Conservation (phyloP, 192 early-diverging fungal species). For the Backusella parvicylindrica region DNA sequence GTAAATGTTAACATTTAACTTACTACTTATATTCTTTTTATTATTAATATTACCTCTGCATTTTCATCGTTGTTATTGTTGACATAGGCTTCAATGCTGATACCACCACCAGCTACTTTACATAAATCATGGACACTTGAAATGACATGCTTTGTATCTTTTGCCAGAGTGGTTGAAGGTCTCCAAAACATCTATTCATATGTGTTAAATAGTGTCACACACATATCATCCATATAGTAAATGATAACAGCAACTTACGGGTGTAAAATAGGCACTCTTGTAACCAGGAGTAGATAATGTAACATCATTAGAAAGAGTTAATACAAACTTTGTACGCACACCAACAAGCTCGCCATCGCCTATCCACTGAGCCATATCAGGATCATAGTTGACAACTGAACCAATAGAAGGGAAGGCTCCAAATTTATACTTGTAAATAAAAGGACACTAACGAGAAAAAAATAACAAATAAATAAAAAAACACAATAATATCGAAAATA, state of each 20-base stretch:
- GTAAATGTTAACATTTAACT: not conserved
- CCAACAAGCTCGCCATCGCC: constrained; percentile 32
- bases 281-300: not conserved
- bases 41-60: not conserved
- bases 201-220: not conserved
- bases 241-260: not conserved
- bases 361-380: constrained; percentile 29
- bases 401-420: constrained; percentile 20
- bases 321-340: constrained; percentile 18
- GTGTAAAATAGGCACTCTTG: not conserved
- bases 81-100: constrained; percentile 3
- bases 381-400: constrained; percentile 30
- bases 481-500: too few species aligned
- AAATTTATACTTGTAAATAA: constrained; percentile 16
- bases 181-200: constrained; percentile 15
- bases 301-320: not conserved
- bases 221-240: not conserved
- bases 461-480: not conserved
- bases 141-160: not conserved
- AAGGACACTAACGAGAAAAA: constrained; percentile 17
- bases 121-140: not conserved
- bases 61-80: not conserved
- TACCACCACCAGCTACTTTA: constrained; percentile 6
- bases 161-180: not conserved
- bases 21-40: not conserved